Conservation (phyloP, 345 rosid species). For the Melastoma malabathricum region DNA sequence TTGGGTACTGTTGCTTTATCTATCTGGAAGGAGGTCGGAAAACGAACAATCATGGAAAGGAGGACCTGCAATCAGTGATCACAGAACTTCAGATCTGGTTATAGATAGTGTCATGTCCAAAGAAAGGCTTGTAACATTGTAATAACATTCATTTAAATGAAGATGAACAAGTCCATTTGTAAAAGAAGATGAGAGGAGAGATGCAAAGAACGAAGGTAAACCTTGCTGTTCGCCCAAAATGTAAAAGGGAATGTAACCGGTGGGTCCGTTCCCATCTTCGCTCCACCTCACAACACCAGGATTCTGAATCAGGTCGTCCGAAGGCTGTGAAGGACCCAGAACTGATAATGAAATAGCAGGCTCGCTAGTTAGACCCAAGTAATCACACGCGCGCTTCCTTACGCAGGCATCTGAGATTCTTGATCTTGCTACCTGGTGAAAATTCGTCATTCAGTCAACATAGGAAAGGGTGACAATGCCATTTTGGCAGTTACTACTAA, state of each 20-base stretch:
- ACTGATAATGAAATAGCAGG: conserved; percentile 69
- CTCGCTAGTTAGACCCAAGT: conserved; percentile 71
- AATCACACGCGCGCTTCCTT: conserved; percentile 75
- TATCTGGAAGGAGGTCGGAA: conserved; percentile 44
- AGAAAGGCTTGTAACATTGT: background rate
- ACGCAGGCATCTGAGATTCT: conserved; percentile 73
- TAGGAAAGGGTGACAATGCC: conserved; percentile 1
- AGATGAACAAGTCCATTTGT: background rate
- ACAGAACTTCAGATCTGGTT: background rate
- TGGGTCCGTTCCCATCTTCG: conserved; percentile 54
- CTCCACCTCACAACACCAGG: conserved; percentile 85
- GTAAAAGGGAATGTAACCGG: conserved; percentile 70
- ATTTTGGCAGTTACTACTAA: background rate
- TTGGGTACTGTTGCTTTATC: conserved; percentile 11
- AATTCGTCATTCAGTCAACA: too few species aligned
- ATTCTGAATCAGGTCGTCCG: conserved; percentile 26
- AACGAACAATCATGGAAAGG: conserved; percentile 84
- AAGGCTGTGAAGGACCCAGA: conserved; percentile 55
- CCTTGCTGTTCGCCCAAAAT: conserved; percentile 78
- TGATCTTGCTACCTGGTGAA: conserved; percentile 67
- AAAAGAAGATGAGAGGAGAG: background rate
- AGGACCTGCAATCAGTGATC: conserved; percentile 43
- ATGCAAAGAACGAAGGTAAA: conserved; percentile 10
- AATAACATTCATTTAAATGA: background rate
- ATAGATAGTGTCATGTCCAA: background rate